Base-by-base conservation (phyloP, 192 early-diverging fungal genomes). In the Linderina pennispora region DNA sequence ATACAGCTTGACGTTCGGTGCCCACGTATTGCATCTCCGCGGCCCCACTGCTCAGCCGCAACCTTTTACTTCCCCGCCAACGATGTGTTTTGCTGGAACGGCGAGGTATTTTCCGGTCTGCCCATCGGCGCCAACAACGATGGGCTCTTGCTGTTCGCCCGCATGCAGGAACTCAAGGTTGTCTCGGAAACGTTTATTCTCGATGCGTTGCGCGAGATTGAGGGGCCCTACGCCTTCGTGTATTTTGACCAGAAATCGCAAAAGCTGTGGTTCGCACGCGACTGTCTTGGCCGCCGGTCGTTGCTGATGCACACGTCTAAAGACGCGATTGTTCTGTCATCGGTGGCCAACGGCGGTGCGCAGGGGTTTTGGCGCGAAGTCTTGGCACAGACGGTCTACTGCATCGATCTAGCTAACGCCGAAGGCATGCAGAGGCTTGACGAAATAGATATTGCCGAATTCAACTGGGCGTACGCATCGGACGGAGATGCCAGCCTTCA, bases 81-180 rank as follows among this genome's bases (percentile, higher is more conserved):
- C 16, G 71, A 86, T 36, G 45, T 85, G 14, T 58, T 88, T 14
- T 70, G 80, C 57, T 90, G 86, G 87, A 97, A 97, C 61, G 94
- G 94, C 19, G 94, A 97, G 54, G 77, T 94, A 18, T 97, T 92
- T 74, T 78, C 69, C 33, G 90, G 89, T 1, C 58, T 89, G 3
- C 55, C 78, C 20, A 77, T 88, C 32, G 72, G 75, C 9, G 33
- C 26, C 24, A 20, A 28, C 31, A 86, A 85, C 67, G 87, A 89
- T 49, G 85, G 85, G 3, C 47, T 59, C 21, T 26, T 74, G 23
- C 36, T 84, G 24, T 56, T 74, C 24, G 36, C 55, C 15, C 32
- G 40, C 20, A 53, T 83, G 23, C 62, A 64, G 49, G 48, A 40
- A 13, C 31, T 43, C 36, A 53, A 59, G 16, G 9, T 39, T 38